Conservation (phyloP, 495 filamentous ascomycete genomes). For the Aeminium ludgeri region DNA sequence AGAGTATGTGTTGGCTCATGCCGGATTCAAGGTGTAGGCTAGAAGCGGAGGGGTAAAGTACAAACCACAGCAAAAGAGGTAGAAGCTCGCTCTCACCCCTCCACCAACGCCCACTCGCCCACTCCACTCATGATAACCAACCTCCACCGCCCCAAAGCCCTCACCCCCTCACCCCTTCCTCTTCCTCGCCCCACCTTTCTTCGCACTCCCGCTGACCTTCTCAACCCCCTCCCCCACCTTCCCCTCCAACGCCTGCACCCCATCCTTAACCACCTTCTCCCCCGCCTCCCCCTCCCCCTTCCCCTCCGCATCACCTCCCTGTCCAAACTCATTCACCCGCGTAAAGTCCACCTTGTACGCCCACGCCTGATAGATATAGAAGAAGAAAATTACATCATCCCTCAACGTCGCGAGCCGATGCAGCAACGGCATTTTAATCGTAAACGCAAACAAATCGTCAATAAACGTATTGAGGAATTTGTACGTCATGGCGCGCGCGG, state of each 20-base stretch:
- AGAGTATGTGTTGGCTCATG: no score
- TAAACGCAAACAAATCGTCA: slow-evolving; percentile 87
- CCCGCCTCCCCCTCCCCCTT: slow-evolving; percentile 42
- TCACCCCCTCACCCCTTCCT: no score
- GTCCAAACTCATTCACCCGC: slow-evolving; percentile 92
- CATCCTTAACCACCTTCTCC: slow-evolving; percentile 29
- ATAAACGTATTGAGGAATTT: slow-evolving; percentile 85
- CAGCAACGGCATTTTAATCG: slow-evolving; percentile 95
- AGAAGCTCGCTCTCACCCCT: no score
- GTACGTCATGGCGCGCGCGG: slow-evolving; percentile 86
- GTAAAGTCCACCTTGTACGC: slow-evolving; percentile 85
- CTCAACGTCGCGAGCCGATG: slow-evolving; percentile 88
- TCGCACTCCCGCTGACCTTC: slow-evolving; percentile 12
- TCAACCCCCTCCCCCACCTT: neutral
- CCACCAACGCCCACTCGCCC: no score
- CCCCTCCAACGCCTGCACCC: slow-evolving; percentile 15
- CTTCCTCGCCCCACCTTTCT: slow-evolving; percentile 24
- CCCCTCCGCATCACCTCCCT: slow-evolving; percentile 78
- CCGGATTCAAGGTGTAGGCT: no score
- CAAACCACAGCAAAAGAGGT: no score
- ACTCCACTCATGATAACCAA: no score
- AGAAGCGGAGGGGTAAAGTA: no score
- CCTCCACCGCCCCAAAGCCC: no score
- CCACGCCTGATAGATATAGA: slow-evolving; percentile 92
- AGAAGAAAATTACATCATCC: slow-evolving; percentile 95